A percentile compares a stretch with the other conserved stretches of the same genome.
These are phyloP conservation scores for Phytophthora crassamura DNA, from an alignment of 352 stramenopile genomes.

Conservation along the genomic window DNA sequence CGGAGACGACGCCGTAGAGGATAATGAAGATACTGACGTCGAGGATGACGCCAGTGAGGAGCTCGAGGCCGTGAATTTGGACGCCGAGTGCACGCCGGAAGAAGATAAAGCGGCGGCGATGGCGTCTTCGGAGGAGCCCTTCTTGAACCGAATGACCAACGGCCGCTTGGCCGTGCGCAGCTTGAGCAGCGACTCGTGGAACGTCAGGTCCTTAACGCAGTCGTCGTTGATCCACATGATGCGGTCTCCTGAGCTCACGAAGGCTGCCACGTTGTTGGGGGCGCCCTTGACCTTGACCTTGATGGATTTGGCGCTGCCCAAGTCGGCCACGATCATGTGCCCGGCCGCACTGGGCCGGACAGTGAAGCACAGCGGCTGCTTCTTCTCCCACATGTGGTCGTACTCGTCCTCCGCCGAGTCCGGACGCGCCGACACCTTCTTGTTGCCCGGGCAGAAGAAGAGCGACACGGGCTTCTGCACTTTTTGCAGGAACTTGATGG, in stretches of 20 bases:
- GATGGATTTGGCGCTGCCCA: conserved; percentile 87
- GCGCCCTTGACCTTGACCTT: conserved; percentile 82
- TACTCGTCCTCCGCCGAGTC: conserved; percentile 78
- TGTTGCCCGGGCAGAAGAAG: conserved; percentile 85
- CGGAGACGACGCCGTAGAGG: conserved; percentile 28
- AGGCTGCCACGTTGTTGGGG: conserved; percentile 57
- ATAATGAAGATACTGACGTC: conserved; percentile 36
- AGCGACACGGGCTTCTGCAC: conserved; percentile 86
- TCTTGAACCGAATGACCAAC: conserved; percentile 87
- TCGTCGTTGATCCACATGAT: conserved; percentile 90
- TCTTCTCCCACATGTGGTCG: conserved; percentile 91
- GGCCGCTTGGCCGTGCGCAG: conserved; percentile 83
- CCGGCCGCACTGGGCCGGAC: conserved; percentile 70
- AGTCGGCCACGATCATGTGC: conserved; percentile 81
- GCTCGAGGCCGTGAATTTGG: conserved; percentile 31
- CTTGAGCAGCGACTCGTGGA: conserved; percentile 87
- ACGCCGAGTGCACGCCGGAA: conserved; percentile 28
- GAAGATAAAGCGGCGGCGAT: conserved; percentile 32
- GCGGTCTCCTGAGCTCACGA: conserved; percentile 68
- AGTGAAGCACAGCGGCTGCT: conserved; percentile 85
- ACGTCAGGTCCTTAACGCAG: conserved; percentile 67
- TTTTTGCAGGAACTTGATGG: conserved; percentile 91
- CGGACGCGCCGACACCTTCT: conserved; percentile 76
- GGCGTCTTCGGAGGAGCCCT: conserved; percentile 55
- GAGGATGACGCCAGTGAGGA: conserved; percentile 37